Base-by-base conservation (phyloP, 2,329 filamentous ascomycete species). In the Talaromyces piceae region DNA sequence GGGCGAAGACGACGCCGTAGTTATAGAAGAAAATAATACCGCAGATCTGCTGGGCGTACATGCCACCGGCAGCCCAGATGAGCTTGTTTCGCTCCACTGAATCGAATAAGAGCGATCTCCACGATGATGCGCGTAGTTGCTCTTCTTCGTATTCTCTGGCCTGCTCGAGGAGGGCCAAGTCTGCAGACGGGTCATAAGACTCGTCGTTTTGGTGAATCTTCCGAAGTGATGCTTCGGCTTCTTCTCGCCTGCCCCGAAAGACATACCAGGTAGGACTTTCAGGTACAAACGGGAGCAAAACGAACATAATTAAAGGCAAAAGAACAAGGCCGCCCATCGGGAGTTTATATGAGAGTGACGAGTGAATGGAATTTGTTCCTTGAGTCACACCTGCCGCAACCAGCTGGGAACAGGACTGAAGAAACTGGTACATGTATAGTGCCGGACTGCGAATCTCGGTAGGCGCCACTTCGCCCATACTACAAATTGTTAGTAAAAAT, bases 391-490 rank as follows among this genome's bases (percentile, higher is more conserved):
- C 26, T 8, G 44, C 16, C 8, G 44, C 44, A 25, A 45, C 44
- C 4, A 45, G 44, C n/a, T 45, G 44, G 22, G 44, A 45, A 11
- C 44, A 45, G 4, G 44, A 45, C 23, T 45, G 44, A 22, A 45
- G 44, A 11, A 45, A 45, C 13, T 45, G 44, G 9, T 45, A 45
- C 26, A 45, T 31, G 26, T 45, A 45, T 16, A 45, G 44, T 4
- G 44, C 44, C n/a, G 26, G 26, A 5, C 44, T 45, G 1, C 44
- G 16, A 11, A 45, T 30, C 13, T 45, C 44, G 9, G 20, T 30
- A 20, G 44, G 26, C 7, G 44, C 44, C 8, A 45, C 44, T 30
- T 45, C 44, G n/a, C 26, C 44, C 44, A 45, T 45, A n/a, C 44
- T 45, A 7, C n/a, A 37, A 5, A 37, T 37, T 37, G 31, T 37